These are phyloP conservation scores for Cladophialophora bantiana DNA, from an alignment of 2,329 filamentous ascomycete species.

Conservation along the genomic window DNA sequence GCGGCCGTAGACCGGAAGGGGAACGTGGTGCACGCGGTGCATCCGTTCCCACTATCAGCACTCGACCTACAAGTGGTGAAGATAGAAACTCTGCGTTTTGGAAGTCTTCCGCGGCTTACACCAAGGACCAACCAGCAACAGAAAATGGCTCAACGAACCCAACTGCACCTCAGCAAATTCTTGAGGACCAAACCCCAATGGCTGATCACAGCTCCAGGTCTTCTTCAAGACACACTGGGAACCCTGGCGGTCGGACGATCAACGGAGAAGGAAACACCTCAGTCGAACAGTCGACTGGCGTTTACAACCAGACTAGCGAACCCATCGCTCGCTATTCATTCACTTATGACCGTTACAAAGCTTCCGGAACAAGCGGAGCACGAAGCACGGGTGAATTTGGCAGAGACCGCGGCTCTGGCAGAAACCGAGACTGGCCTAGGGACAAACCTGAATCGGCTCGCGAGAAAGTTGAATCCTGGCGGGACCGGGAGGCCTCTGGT, in stretches of 20 bases:
- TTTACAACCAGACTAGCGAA: constrained; percentile 22
- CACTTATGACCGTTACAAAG: constrained; percentile 30
- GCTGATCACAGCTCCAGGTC: constrained; percentile 36
- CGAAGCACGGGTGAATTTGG: constrained; percentile 30
- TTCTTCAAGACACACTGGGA: constrained; percentile 37
- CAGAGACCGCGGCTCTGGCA: constrained; percentile 30
- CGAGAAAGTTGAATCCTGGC: constrained; percentile 42
- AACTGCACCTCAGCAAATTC: constrained; percentile 12
- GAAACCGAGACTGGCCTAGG: constrained; percentile 41
- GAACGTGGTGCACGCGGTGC: constrained; percentile 48
- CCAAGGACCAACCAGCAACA: constrained; percentile 24
- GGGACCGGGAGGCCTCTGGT: constrained; percentile 48
- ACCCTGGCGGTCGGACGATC: constrained; percentile 8
- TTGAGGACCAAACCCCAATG: constrained; percentile 19
- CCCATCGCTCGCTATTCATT: constrained; percentile 21
- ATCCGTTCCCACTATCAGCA: constrained; percentile 49
- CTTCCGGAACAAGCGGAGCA: constrained; percentile 11
- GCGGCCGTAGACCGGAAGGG: constrained; percentile 36
- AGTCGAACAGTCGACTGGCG: constrained; percentile 25
- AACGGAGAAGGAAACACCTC: constrained; percentile 26
- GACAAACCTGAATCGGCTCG: constrained; percentile 43
- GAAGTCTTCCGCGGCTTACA: constrained; percentile 44
- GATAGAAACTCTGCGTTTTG: constrained; percentile 43
- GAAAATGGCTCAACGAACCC: constrained; percentile 7
- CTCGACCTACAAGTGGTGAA: constrained; percentile 48